phyloP scores from a whole-genome alignment of 169 alveolate species.

The Eimeria falciformis region DNA sequence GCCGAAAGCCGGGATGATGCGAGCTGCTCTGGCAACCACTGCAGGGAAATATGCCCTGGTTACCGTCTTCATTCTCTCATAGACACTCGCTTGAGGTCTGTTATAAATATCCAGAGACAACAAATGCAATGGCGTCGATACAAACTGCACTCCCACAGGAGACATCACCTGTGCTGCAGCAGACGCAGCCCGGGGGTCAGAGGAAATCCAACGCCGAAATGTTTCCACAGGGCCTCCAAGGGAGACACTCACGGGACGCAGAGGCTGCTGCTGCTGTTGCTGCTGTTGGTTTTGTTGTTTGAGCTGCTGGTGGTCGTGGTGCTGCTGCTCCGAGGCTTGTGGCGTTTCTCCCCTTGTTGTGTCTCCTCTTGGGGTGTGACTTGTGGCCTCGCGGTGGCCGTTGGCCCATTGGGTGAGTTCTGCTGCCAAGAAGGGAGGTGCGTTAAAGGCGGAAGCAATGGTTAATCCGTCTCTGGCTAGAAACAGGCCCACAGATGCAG shows the following conservation, averaged over 20 bases:
- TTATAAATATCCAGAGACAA: constrained; percentile 40
- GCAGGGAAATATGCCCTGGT: constrained; percentile 44
- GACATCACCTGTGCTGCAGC: constrained; percentile 61
- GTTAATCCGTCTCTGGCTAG: constrained; percentile 56
- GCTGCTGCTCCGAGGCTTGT: constrained; percentile 8
- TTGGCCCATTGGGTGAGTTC: not conserved
- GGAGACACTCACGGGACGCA: not conserved
- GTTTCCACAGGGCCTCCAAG: not conserved
- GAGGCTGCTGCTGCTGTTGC: not conserved
- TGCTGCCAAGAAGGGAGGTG: constrained; percentile 52
- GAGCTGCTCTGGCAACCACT: constrained; percentile 66
- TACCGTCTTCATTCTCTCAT: not conserved
- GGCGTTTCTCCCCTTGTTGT: not conserved
- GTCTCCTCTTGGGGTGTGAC: too few species aligned
- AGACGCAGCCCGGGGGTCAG: not conserved
- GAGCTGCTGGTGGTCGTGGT: not conserved
- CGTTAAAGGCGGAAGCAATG: constrained; percentile 75
- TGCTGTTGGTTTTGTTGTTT: not conserved
- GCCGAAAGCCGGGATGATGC: constrained; percentile 76
- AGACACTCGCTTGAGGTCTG: not conserved
- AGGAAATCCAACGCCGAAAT: not conserved
- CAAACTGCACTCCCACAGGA: constrained; percentile 55
- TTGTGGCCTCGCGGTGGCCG: not conserved
- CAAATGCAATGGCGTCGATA: constrained; percentile 74
- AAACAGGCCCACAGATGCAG: constrained; percentile 44